A percentile compares a stretch with the other conserved stretches of the same genome.
phyloP scores from a whole-genome alignment of 164 flowering plant genomes.

The Vitis rotundifolia region DNA sequence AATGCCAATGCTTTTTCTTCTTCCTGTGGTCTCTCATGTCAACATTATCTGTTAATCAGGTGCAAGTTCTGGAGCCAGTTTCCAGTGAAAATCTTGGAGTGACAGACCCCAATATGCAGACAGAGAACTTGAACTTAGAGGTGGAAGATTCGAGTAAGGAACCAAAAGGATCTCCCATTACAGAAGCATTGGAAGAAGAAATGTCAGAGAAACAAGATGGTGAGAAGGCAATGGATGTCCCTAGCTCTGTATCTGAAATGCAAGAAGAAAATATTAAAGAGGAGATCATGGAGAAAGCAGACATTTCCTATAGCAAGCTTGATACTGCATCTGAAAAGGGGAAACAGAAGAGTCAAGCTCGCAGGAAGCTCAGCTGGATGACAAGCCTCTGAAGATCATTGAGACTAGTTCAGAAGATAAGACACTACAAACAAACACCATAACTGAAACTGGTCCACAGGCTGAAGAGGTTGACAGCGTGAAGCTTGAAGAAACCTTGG shows the following conservation, averaged over 20 bases:
- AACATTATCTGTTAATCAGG: too few species aligned
- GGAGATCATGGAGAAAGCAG: slow-evolving; percentile 9
- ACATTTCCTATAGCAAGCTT: not conserved
- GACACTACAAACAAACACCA: not conserved
- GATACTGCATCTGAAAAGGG: slow-evolving; percentile 1
- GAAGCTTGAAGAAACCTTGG: slow-evolving; percentile 13
- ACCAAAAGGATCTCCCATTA: slow-evolving; percentile 3
- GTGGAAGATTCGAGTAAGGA: too few species aligned
- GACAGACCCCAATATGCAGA: too few species aligned
- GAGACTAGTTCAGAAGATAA: not conserved
- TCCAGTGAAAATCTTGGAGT: too few species aligned
- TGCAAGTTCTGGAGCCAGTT: too few species aligned
- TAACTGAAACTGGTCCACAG: slow-evolving; percentile 5
- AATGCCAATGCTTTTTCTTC: too few species aligned
- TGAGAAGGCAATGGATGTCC: not conserved
- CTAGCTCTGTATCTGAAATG: not conserved
- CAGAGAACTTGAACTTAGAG: too few species aligned
- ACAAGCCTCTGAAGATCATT: not conserved
- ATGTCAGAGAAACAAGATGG: not conserved
- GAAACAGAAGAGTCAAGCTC: not conserved
- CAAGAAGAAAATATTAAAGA: slow-evolving; percentile 8
- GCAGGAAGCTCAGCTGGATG: not conserved
- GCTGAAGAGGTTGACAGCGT: not conserved
- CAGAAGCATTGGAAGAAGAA: not conserved
- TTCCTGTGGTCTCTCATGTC: too few species aligned